These are phyloP conservation scores for Phytophthora multivora DNA, from an alignment of 352 stramenopile genomes.

Conservation along the genomic window DNA sequence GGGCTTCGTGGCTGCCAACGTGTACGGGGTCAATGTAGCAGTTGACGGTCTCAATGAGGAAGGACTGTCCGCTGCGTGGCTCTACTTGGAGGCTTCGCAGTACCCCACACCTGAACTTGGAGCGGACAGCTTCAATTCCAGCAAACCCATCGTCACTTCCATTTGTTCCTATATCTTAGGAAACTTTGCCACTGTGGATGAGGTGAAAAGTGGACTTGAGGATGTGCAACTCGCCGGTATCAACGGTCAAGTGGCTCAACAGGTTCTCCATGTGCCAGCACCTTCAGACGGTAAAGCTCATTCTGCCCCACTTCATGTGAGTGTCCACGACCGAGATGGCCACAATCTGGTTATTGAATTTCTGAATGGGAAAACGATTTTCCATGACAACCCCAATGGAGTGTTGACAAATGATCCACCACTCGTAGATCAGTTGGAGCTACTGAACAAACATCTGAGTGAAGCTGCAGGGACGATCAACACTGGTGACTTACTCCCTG, in stretches of 20 bases:
- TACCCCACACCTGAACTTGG: slow-evolving; percentile 49
- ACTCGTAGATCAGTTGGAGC: slow-evolving; percentile 47
- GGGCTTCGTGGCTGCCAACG: slow-evolving; percentile 58
- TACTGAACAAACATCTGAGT: slow-evolving; percentile 34
- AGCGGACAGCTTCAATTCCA: slow-evolving; percentile 26
- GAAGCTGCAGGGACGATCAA: slow-evolving; percentile 22
- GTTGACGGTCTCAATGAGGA: slow-evolving; percentile 60
- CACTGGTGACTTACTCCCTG: slow-evolving; percentile 31
- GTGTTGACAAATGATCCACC: slow-evolving; percentile 79
- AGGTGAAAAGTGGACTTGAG: slow-evolving; percentile 54
- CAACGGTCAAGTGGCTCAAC: slow-evolving; percentile 37
- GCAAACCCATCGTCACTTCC: slow-evolving; percentile 61
- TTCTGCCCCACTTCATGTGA: slow-evolving; percentile 64
- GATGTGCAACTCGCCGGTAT: slow-evolving; percentile 62
- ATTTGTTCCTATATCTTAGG: slow-evolving; percentile 75
- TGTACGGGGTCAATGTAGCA: slow-evolving; percentile 60
- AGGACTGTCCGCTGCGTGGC: slow-evolving; percentile 53
- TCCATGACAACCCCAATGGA: slow-evolving; percentile 68
- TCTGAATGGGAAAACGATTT: slow-evolving; percentile 49
- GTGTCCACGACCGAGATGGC: slow-evolving; percentile 63
- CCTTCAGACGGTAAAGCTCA: slow-evolving; percentile 21
- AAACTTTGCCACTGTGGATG: slow-evolving; percentile 66
- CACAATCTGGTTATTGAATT: slow-evolving; percentile 78
- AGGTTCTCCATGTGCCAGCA: slow-evolving; percentile 24
- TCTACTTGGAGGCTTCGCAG: slow-evolving; percentile 49